A percentile compares a stretch with the other conserved stretches of the same genome.
phyloP scores from a whole-genome alignment of 306 rosid species.

The Parietaria judaica region DNA sequence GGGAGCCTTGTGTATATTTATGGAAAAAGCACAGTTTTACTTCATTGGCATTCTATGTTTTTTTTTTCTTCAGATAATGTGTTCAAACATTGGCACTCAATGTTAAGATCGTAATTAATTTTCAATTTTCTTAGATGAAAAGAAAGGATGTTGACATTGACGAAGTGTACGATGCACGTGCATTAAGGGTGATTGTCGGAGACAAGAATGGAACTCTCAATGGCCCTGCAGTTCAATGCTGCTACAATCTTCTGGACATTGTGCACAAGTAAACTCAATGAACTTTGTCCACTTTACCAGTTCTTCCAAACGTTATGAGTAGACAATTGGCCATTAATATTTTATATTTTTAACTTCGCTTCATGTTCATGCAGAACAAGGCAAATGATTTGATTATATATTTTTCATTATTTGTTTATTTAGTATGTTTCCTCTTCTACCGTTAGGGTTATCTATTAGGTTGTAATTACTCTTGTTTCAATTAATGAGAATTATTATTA shows the following conservation, averaged over 20 bases:
- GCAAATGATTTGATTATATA: background rate
- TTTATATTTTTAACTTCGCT: too few species aligned
- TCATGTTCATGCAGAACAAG: too few species aligned
- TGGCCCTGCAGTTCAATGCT: conserved; percentile 90
- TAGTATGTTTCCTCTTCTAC: too few species aligned
- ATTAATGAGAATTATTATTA: too few species aligned
- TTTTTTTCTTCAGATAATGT: background rate
- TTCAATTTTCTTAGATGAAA: conserved; percentile 57
- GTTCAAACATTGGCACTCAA: background rate
- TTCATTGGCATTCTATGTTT: background rate
- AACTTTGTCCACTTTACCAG: background rate
- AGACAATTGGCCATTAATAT: too few species aligned
- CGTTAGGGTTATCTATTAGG: too few species aligned
- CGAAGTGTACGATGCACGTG: conserved; percentile 90
- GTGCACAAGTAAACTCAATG: conserved; percentile 62
- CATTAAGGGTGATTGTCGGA: conserved; percentile 93
- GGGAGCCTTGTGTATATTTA: background rate
- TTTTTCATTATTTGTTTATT: background rate
- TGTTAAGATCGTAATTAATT: background rate
- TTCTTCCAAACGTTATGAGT: too few species aligned
- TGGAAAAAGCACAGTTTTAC: too few species aligned
- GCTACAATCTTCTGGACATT: conserved; percentile 85
- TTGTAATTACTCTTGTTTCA: too few species aligned
- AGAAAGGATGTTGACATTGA: conserved; percentile 70
- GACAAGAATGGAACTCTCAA: conserved; percentile 89